phyloP scores from a whole-genome alignment of 495 filamentous ascomycete species.

The Filosporella fistucella region DNA sequence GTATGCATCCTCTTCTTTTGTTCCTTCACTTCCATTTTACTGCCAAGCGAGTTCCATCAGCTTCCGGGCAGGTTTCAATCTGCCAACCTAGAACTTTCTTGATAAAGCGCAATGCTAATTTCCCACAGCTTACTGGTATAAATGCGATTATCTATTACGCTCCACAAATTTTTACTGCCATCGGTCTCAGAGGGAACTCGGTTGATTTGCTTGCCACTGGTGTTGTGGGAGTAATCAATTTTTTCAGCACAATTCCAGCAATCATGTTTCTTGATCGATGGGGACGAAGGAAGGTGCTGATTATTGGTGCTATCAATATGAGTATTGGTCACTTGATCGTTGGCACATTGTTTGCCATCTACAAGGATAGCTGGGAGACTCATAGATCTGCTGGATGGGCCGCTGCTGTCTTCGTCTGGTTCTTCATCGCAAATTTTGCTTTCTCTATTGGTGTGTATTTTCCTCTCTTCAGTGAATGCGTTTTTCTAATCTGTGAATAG shows the following conservation, averaged over 20 bases:
- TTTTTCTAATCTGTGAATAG: background rate
- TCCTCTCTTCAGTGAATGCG: too few relatives aligned
- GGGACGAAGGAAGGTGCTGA: slow-evolving; percentile 28
- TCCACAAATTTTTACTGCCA: slow-evolving; percentile 39
- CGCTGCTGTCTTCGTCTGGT: slow-evolving; percentile 40
- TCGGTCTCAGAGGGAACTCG: slow-evolving; percentile 18
- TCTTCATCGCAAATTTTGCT: slow-evolving; percentile 46
- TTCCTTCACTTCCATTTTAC: too few relatives aligned
- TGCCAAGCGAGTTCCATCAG: too few relatives aligned
- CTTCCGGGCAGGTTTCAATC: too few relatives aligned
- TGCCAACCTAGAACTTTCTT: too few relatives aligned
- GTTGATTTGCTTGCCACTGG: slow-evolving; percentile 38
- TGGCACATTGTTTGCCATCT: slow-evolving; percentile 41
- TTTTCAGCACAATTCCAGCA: slow-evolving; percentile 7
- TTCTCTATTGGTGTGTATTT: background rate
- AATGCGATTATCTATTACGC: slow-evolving; percentile 56
- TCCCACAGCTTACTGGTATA: slow-evolving; percentile 38
- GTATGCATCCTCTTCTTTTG: too few relatives aligned
- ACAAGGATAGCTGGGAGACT: slow-evolving; percentile 36
- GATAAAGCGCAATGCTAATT: too few relatives aligned
- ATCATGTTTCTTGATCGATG: slow-evolving; percentile 20
- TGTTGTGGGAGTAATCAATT: slow-evolving; percentile 51
- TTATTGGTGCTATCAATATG: slow-evolving; percentile 42
- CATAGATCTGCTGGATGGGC: slow-evolving; percentile 44
- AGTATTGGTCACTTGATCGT: slow-evolving; percentile 46